A percentile compares a stretch with the other conserved stretches of the same genome.
Evolutionary conservation across 768 basidiomycete species (phyloP).

Genomic region (Harrya chromipes): DNA sequence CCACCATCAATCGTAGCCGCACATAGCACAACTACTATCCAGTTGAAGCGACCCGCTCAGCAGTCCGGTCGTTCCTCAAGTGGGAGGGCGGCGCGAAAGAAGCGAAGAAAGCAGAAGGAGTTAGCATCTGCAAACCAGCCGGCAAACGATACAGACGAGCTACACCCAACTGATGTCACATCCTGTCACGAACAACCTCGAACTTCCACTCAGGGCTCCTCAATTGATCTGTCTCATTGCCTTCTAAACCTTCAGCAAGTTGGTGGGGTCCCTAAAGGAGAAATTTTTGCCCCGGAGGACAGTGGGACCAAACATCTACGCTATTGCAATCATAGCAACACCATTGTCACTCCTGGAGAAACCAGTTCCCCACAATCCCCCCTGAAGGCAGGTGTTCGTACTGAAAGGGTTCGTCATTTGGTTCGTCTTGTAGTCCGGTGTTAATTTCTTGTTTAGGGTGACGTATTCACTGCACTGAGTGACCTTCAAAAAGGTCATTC

Average conservation of each 20-base stretch:
- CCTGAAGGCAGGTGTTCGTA: slow-evolving; percentile 23
- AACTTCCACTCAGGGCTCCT: neutral
- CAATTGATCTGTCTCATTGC: neutral
- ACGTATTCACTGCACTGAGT: slow-evolving; percentile 20
- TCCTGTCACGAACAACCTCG: slow-evolving; percentile 4
- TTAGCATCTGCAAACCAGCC: neutral
- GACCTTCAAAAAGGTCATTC: slow-evolving; percentile 12
- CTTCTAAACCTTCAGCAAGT: neutral
- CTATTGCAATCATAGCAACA: neutral
- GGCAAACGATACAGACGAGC: neutral
- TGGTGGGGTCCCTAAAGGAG: neutral
- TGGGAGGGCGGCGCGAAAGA: slow-evolving; percentile 10
- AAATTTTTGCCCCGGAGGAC: neutral
- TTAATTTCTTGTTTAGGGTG: slow-evolving; percentile 22
- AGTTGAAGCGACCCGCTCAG: neutral
- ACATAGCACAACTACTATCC: neutral
- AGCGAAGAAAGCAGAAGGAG: slow-evolving; percentile 12
- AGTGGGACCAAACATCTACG: neutral
- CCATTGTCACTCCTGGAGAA: neutral
- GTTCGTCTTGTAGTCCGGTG: neutral
- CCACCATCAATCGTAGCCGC: neutral
- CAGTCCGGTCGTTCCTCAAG: slow-evolving; percentile 1
- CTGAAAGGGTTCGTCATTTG: slow-evolving; percentile 25
- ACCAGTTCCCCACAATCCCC: neutral
- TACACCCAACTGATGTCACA: neutral